phyloP scores from a whole-genome alignment of 805 yeast species.

The Starmerella scarabaei region DNA sequence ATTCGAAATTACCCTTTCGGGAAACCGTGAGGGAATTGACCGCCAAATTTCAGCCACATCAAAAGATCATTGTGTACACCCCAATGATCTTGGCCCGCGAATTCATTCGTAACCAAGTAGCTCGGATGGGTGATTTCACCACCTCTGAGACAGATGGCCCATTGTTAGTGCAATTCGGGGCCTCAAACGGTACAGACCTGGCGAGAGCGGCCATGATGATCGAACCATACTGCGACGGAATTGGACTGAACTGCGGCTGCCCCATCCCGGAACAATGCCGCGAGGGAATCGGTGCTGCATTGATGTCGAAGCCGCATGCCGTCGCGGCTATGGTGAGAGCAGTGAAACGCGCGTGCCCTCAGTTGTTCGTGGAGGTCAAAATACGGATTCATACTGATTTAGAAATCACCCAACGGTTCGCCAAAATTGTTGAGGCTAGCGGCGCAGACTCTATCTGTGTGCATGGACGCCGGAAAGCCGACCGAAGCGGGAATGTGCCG shows the following conservation, averaged over 20 bases:
- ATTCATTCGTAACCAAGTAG: constrained; percentile 71
- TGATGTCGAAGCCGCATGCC: constrained; percentile 69
- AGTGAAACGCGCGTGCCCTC: constrained; percentile 64
- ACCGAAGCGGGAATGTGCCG: constrained; percentile 65
- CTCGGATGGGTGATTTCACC: constrained; percentile 72
- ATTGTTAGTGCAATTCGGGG: constrained; percentile 81
- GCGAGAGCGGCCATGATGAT: constrained; percentile 76
- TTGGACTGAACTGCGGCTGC: constrained; percentile 94
- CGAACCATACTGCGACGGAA: constrained; percentile 82
- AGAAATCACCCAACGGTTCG: constrained; percentile 59
- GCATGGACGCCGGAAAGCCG: constrained; percentile 79
- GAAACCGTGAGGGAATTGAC: constrained; percentile 52
- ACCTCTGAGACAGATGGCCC: constrained; percentile 60
- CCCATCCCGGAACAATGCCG: constrained; percentile 90
- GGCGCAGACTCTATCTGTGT: constrained; percentile 92
- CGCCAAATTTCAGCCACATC: constrained; percentile 39
- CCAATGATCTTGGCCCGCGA: constrained; percentile 97
- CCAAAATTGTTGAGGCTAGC: constrained; percentile 58
- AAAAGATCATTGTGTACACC: constrained; percentile 53
- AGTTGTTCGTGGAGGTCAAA: constrained; percentile 77
- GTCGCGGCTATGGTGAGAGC: constrained; percentile 76
- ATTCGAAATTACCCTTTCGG: constrained; percentile 86
- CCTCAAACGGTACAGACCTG: constrained; percentile 69
- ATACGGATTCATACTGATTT: constrained; percentile 75
- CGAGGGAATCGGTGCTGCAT: constrained; percentile 94